Percentiles rank a stretch among this genome's conserved stretches.
Conservation (phyloP, 441 rosid species). For the Manihot esculenta region DNA sequence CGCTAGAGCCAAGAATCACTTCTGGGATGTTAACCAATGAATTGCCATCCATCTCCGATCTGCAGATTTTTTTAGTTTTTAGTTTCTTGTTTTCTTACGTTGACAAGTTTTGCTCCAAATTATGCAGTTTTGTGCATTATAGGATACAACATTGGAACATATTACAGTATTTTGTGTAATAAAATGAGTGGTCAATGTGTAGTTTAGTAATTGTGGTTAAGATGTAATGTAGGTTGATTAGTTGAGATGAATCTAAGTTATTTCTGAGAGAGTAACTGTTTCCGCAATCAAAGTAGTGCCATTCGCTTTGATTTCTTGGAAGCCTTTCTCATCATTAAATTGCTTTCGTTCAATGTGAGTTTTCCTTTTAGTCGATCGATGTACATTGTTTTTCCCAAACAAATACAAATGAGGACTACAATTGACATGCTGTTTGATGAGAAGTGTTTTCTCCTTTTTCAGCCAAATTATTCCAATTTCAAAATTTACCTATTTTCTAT, state of each 20-base stretch:
- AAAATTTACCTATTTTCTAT: no score
- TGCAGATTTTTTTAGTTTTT: no score
- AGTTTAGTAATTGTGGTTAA: constrained; percentile 11
- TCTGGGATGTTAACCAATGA: constrained; percentile 26
- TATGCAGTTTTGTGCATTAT: not conserved
- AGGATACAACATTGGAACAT: not conserved
- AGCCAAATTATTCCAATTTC: no score
- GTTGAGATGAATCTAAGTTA: not conserved
- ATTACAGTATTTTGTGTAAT: not conserved
- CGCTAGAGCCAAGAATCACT: constrained; percentile 23
- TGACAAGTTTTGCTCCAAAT: not conserved
- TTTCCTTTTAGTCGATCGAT: no score
- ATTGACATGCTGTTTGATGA: no score
- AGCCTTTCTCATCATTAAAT: no score
- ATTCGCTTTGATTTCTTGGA: not conserved
- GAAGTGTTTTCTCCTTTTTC: no score
- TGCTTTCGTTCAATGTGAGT: no score
- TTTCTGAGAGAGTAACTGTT: not conserved
- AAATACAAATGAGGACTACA: no score
- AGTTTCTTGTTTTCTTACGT: not conserved
- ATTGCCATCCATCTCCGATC: constrained; percentile 16
- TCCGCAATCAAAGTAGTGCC: constrained; percentile 15
- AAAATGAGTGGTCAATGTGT: not conserved
- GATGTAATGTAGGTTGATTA: constrained; percentile 7
- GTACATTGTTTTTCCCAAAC: no score